Base-by-base conservation (phyloP, 2,329 filamentous ascomycete species). In the Cladophialophora immunda region DNA sequence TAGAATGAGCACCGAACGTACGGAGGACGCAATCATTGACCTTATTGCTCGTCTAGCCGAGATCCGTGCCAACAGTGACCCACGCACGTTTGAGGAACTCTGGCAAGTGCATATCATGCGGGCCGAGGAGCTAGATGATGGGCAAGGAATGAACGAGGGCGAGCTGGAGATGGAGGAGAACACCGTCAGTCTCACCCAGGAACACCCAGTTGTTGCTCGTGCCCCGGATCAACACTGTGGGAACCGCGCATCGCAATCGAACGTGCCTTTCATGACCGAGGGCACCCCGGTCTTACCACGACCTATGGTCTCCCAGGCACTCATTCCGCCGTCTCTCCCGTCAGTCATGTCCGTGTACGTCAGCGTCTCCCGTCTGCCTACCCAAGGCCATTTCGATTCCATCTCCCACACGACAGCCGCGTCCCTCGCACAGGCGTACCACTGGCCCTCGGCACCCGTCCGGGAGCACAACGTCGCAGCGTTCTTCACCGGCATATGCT, bases 381-480 rank as follows among this genome's bases (percentile, higher is more conserved):
- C 55, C 7, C 47, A 29, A 30, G 5, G 30, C 45, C 32, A 53
- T 27, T 17, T 59, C 29, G 47, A 55, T 11, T 15, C n/a, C 36
- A 27, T 58, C 9, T 27, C 34, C 19, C 38, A 56, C 29, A 45
- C 60, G 30, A 22, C 61, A 6, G 53, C 55, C 17, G 29, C 61
- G 15, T n/a, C 34, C 8, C 36, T 38, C 9, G 25, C 29, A 4
- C 50, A 36, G 15, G 61, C 69, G n/a, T 68, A 71, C 58, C 66
- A 69, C 65, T 71, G 67, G 68, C 32, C 61, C 41, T 41, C 58
- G 1, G 70, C 70, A 4, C 70, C 70, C 2, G 64, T 68, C 8
- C 17, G 50, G 17, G 36, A 53, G 11, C 25, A 45, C 25, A 30
- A 56, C 25, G 60, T 70, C 32, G n/a, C 15, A 4, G 11, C 19